Evolutionary conservation across 176 grass and related monocot species (phyloP).

Genomic region (Carex kokanica): DNA sequence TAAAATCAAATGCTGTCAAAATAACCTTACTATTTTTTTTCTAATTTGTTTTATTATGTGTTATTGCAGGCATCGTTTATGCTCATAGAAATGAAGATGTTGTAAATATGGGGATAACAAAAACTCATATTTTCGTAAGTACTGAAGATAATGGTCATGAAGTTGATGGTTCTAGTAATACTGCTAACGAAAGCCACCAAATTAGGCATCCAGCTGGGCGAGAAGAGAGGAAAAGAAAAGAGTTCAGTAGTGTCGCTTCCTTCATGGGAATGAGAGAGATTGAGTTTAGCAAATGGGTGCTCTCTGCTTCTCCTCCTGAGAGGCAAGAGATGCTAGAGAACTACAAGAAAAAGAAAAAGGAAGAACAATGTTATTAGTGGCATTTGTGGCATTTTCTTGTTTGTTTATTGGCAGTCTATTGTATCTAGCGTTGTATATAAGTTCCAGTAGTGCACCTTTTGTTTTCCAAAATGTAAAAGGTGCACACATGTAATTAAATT

Average conservation of each 20-base stretch:
- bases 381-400: not conserved
- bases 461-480: not conserved
- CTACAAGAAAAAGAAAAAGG: constrained; percentile 60
- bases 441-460: not conserved
- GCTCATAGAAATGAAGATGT: constrained; percentile 86
- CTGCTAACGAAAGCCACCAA: constrained; percentile 12
- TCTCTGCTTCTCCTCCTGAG: constrained; percentile 49
- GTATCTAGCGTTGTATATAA: not conserved
- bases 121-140: not conserved
- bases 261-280: constrained; percentile 67
- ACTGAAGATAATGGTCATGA: constrained; percentile 19
- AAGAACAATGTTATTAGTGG: not conserved
- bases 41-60: not conserved
- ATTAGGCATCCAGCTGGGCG: constrained; percentile 22
- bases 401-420: not conserved
- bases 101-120: constrained; percentile 44
- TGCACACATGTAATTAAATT: not conserved
- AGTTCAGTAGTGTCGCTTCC: constrained; percentile 55
- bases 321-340: constrained; percentile 43
- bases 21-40: not conserved
- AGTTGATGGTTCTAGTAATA: constrained; percentile 20
- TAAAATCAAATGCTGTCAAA: not conserved
- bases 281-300: constrained; percentile 82
- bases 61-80: constrained; percentile 74
- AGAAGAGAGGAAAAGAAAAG: constrained; percentile 57